phyloP scores from a whole-genome alignment of 306 rosid genomes.

The Trichosanthes cucumerina region DNA sequence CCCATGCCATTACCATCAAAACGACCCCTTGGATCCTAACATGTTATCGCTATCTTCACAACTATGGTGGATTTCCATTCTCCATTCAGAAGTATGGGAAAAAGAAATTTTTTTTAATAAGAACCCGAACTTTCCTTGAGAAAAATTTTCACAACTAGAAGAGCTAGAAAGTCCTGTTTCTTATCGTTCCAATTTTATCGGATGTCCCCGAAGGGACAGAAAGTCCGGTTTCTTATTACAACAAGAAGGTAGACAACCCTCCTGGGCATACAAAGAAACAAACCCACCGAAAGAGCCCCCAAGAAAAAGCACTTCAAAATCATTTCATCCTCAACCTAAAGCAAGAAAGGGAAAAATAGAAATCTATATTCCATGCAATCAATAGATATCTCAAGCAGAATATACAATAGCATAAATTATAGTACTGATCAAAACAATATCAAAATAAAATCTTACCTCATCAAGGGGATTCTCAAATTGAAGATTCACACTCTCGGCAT shows the following conservation, averaged over 20 bases:
- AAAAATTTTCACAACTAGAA: too few relatives aligned
- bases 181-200: too few relatives aligned
- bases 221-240: too few relatives aligned
- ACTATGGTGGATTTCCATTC: not conserved
- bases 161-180: too few relatives aligned
- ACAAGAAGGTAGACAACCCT: too few relatives aligned
- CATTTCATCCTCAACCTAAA: not conserved
- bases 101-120: too few relatives aligned
- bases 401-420: not conserved
- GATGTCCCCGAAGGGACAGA: too few relatives aligned
- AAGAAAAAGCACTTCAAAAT: not conserved
- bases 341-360: not conserved
- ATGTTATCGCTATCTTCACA: not conserved
- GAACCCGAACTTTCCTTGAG: too few relatives aligned
- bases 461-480: conserved; percentile 82
- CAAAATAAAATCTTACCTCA: conserved; percentile 45
- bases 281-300: not conserved
- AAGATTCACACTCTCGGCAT: conserved; percentile 94
- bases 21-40: not conserved
- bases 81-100: not conserved
- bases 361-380: not conserved
- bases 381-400: not conserved
- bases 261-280: not conserved
- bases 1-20: not conserved
- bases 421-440: not conserved